Conservation (phyloP, 2,329 filamentous ascomycete genomes). For the Apiospora arundinis region DNA sequence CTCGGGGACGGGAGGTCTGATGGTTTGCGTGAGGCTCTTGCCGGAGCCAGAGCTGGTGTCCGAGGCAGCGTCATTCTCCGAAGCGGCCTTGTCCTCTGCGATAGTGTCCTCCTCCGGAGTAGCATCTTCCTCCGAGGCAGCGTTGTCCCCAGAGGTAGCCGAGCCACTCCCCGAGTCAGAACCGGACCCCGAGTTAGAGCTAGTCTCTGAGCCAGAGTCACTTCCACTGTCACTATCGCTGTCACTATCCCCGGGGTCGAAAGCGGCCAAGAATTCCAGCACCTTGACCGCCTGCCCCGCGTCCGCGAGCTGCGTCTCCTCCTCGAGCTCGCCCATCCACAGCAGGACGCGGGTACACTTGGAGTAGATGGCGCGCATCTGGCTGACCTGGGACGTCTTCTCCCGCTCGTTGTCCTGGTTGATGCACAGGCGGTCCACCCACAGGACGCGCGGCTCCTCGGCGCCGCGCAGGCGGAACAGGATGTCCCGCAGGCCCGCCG, state of each 20-base stretch:
- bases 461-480: not conserved
- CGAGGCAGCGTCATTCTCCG: not conserved
- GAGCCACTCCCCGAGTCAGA: not conserved
- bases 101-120: not conserved
- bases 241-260: not conserved
- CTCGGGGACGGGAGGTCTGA: not conserved
- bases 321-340: constrained; percentile 19
- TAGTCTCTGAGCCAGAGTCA: not conserved
- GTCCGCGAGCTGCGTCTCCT: not conserved
- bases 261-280: not conserved
- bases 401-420: constrained; percentile 23
- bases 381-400: constrained; percentile 19
- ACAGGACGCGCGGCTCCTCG: not conserved
- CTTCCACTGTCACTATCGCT: no score
- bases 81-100: not conserved
- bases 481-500: not conserved
- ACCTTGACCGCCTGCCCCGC: not conserved
- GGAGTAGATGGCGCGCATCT: constrained; percentile 19
- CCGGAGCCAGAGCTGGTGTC: not conserved
- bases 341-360: not conserved
- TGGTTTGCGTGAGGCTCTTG: not conserved
- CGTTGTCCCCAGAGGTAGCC: not conserved
- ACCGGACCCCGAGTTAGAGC: not conserved
- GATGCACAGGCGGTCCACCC: constrained; percentile 27
- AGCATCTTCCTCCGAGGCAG: not conserved